Evolutionary conservation across 176 grass and related monocot genomes (phyloP), one percentile per base, ranked within the genome.

Genomic region (Oropetium thomaeum): DNA sequence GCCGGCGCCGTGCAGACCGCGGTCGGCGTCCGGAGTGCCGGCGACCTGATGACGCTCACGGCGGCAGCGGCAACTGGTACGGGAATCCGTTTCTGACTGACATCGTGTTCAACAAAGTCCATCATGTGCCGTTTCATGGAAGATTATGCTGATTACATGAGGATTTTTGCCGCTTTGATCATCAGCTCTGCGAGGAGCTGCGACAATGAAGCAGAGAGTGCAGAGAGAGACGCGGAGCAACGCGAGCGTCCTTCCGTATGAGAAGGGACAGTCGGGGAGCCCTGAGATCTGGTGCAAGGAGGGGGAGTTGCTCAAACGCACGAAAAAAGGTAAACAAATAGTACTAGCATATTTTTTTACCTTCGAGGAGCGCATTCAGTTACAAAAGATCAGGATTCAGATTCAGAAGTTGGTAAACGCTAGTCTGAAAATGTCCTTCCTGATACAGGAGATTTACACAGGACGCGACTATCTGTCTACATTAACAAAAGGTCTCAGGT

Each of bases 241-340:
- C 28, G 89, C 92, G 2, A 83, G 89, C 10, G 87, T 99, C 37
- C 87, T 92, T 76, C 92, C 92, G 3, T 99, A 90, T 10, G 93
- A 97, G 67, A 93, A 93, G 85, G 74, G 81, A 8, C 90, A 79
- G 6, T 99, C 81, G 4, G 81, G 82, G 63, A 99, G 89, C 66
- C 77, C 92, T 28, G 87, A 99, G 28, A 89, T 99, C 37, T 99
- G 96, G 96, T 99, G 96, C 91, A 99, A 95, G 74, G 96, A 99
- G 71, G 92, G 96, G 20, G 87, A 90, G 40, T 55, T 99, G 76
- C 70, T 92, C 3, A 99, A 99, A 78, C 96, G 96, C 75, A 92
- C 92, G 3, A 80, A 82, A 41, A 99, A 90, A 92, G 96, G 96
- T 99, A 65, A 57, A 38, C 10, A 70, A 4, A 6, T 37, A 37